Evolutionary conservation across 805 yeast genomes (phyloP), one percentile per base, ranked within the genome.

Genomic region (Nakazawaea wickerhamii): DNA sequence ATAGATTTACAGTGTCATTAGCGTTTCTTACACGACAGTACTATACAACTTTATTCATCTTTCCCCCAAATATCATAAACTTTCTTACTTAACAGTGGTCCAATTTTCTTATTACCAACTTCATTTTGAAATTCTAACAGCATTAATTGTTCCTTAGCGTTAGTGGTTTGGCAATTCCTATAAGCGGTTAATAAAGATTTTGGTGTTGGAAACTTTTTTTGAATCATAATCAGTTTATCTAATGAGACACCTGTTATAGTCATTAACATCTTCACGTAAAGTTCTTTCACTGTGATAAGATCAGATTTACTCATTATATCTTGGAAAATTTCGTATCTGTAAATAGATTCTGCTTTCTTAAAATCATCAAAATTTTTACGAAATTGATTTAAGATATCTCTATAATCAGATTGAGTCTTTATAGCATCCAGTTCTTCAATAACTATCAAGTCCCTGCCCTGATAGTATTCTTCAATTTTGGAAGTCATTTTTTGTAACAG

Each of bases 181-280:
- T 66, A 84, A 9, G 71, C 76, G 17, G 68, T 65, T 10, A 81
- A 57, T n/a, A 91, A 66, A 15, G 55, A 57, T 27, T 64, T 63
- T 0, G 97, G 93, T 0, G 97, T 90, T 2, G 79, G 77, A 55
- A 70, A 93, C 32, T 70, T 57, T 15, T 67, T 65, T 60, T 90
- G 97, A 8, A 93, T 79, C 6, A 77, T 77, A 8, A 78, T 55
- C 0, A 99, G 99, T 56, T 85, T 88, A 48, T 91, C 97, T 23
- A 86, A 62, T 0, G 95, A 78, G 1, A 93, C 69, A 0, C 98
- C 99, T 47, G 76, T 73, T 2, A 84, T 72, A 3, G 89, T 75
- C 83, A 89, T 77, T 18, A 93, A 70, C 81, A 88, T 79, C 35
- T 75, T 68, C 2, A 88, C 63, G 51, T 79, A 91, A 52, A 87